Percentiles rank a stretch among this genome's conserved stretches.
Conservation (phyloP, 805 yeast species). For the Saccharomyces jurei region DNA sequence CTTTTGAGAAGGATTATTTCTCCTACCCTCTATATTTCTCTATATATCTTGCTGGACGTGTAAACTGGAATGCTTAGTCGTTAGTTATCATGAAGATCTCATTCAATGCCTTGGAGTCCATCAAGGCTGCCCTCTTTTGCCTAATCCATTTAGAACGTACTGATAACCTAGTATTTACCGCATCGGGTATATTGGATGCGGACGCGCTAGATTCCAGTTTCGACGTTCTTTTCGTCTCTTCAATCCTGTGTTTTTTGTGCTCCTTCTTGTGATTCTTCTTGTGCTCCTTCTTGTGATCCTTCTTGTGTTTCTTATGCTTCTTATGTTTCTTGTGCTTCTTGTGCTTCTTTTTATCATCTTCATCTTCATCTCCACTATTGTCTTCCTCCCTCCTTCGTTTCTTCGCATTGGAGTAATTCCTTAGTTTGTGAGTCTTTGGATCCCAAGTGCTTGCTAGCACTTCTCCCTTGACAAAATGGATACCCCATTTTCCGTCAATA, state of each 20-base stretch:
- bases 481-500: constrained; percentile 81
- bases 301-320: constrained; percentile 23
- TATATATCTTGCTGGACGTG: not conserved
- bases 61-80: constrained; percentile 4
- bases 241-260: constrained; percentile 22
- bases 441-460: constrained; percentile 80
- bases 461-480: constrained; percentile 80
- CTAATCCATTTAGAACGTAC: constrained; percentile 81
- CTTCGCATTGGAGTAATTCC: constrained; percentile 20
- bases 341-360: constrained; percentile 22
- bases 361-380: constrained; percentile 20
- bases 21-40: not conserved
- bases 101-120: constrained; percentile 80
- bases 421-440: constrained; percentile 38
- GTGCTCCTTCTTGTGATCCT: constrained; percentile 26
- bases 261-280: constrained; percentile 26
- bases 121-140: constrained; percentile 84
- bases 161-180: constrained; percentile 50
- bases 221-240: constrained; percentile 21
- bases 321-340: constrained; percentile 28
- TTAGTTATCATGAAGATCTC: constrained; percentile 85
- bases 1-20: not conserved
- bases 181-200: constrained; percentile 20
- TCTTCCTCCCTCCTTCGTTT: constrained; percentile 28
- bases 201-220: constrained; percentile 20